A percentile compares a stretch with the other conserved stretches of the same genome.
Evolutionary conservation across 768 basidiomycete species (phyloP).

Genomic region (Amanita muscaria): DNA sequence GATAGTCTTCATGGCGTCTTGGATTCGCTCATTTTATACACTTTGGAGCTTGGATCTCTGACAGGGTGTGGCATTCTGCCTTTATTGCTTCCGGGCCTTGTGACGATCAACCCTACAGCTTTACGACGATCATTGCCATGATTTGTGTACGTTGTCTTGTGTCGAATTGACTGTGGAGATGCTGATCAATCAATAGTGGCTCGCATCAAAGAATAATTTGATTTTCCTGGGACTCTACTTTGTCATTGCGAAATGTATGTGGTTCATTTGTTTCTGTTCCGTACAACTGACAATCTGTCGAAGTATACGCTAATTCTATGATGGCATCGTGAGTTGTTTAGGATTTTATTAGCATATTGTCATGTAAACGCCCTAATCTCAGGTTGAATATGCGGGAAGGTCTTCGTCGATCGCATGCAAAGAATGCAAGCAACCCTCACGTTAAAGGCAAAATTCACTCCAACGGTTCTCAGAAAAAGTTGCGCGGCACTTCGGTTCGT

Average conservation of each 20-base stretch:
- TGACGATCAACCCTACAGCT: conserved; percentile 14
- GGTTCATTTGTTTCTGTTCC: neutral
- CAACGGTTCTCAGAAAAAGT: no score
- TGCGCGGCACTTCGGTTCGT: no score
- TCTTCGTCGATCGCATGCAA: conserved; percentile 12
- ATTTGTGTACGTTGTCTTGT: conserved; percentile 29
- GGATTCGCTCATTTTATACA: conserved; percentile 31
- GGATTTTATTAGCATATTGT: neutral
- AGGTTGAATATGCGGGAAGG: conserved; percentile 17
- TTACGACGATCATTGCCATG: conserved; percentile 39
- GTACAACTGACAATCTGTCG: neutral
- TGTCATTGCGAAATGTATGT: conserved; percentile 37
- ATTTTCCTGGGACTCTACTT: conserved; percentile 42
- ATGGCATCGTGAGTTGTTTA: conserved; percentile 27
- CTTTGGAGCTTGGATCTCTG: conserved; percentile 33
- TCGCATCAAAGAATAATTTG: conserved; percentile 33
- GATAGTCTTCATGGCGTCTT: conserved; percentile 29
- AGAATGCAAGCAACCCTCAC: neutral
- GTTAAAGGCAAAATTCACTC: no score
- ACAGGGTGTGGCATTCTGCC: conserved; percentile 21
- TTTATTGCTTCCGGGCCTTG: neutral
- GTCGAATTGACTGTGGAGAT: neutral
- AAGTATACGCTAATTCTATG: conserved; percentile 41
- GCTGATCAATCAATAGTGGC: conserved; percentile 26
- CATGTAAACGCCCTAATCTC: neutral